Conservation (phyloP, 2,329 filamentous ascomycete genomes). For the Colletotrichum paranaense region DNA sequence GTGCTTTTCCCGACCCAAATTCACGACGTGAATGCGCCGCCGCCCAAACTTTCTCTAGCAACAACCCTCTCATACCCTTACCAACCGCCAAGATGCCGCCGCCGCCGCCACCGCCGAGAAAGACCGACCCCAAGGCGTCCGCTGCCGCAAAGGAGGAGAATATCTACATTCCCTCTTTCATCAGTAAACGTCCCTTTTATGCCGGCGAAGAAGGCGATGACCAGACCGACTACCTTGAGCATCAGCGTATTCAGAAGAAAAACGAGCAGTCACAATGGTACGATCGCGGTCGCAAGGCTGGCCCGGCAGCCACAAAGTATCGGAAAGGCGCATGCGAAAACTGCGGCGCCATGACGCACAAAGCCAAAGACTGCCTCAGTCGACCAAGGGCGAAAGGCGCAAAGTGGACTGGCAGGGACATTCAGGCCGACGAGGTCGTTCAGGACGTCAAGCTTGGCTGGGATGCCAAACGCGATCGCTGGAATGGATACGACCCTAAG, state of each 20-base stretch:
- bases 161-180: conserved; percentile 98
- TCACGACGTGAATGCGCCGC: conserved; percentile 12
- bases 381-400: conserved; percentile 90
- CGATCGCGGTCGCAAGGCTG: conserved; percentile 85
- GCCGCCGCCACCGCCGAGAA: conserved; percentile 46
- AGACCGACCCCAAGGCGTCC: conserved; percentile 44
- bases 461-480: conserved; percentile 97
- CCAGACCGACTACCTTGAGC: conserved; percentile 90
- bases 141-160: conserved; percentile 85
- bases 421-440: conserved; percentile 89
- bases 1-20: neutral
- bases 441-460: conserved; percentile 90
- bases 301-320: conserved; percentile 93
- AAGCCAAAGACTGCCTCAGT: conserved; percentile 91
- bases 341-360: conserved; percentile 97
- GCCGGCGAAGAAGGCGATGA: conserved; percentile 82
- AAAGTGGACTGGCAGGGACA: conserved; percentile 91
- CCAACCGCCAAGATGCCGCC: conserved; percentile 34
- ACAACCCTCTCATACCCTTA: neutral
- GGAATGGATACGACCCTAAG: conserved; percentile 95
- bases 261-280: conserved; percentile 89
- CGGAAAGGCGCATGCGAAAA: conserved; percentile 99
- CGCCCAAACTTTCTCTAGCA: neutral
- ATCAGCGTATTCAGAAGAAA: conserved; percentile 88
- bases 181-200: conserved; percentile 98